Evolutionary conservation across 371 early-diverging fungal genomes (phyloP), one percentile per base, ranked within the genome.

Genomic region (Apophysomyces sp.): DNA sequence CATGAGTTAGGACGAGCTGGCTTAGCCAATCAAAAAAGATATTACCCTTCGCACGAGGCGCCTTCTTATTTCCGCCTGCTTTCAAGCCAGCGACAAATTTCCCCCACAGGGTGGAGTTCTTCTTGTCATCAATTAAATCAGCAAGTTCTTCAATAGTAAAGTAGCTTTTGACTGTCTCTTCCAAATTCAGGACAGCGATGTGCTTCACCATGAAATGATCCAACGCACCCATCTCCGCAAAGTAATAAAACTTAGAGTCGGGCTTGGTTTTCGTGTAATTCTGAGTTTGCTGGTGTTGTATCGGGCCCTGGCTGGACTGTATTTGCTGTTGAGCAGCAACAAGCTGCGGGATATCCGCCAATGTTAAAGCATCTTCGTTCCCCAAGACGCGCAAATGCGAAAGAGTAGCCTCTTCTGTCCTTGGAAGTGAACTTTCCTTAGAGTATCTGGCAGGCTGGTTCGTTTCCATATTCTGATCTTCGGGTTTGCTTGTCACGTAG

Each of bases 171-270:
- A 97, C 74, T 24, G 93, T 70, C 15, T 88, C 89, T 11, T 91
- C 84, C 55, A 98, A 63, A 28, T 84, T 80, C 16, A 91, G 71
- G 0, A 93, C 92, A 0, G 97, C 96, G 49, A 93, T 79, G 61
- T 94, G 94, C 58, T 91, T 89, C 36, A 94, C 88, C 67, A 90
- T 90, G 64, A 96, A 89, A 55, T 88, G 85, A 62, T 94, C 92
- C 6, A 95, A 76, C 0, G 90, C 90, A 24, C 90, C 88, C 30
- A 96, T 78, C 59, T 98, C 97, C 15, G 89, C 85, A 59, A 94
- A 76, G 59, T 86, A 91, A 40, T 80, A 85, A 37, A 76, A 70
- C 63, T 83, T 86, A 3, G 82, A 63, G 24, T 66, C 66, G 18
- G 80, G 72, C 13, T 67, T 68, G 0, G 69, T 59, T 28, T 76